Base-by-base conservation (phyloP, 1,139 yeast genomes). In the Kodamaea arcana region DNA sequence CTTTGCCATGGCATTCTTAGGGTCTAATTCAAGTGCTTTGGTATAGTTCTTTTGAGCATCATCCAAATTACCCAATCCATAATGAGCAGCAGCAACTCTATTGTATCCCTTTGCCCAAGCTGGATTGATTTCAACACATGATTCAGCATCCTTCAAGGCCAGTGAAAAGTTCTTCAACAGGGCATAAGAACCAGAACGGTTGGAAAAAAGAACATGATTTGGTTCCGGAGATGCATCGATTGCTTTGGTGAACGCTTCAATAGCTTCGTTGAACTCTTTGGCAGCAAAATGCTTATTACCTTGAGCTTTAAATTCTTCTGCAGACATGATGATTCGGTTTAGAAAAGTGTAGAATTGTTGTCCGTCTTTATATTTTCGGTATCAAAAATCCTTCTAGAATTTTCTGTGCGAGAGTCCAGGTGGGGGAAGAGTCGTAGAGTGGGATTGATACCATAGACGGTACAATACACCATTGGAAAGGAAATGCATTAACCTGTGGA, bases 21-120 rank as follows among this genome's bases (percentile, higher is more conserved):
- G 73, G 49, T 94, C 98, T 46, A 88, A 62, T 54, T 83, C 84
- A 46, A 94, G 67, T 4, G 97, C 95, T 58, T 83, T 81, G 45
- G 80, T 72, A 60, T 88, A 94, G 24, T 84, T 72, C 31, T 63
- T 64, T 48, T 78, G 77, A 28, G 94, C 83, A 26, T 73, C 83
- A 27, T 80, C 87, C 40, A 80, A 72, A 43, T 85, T 76, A 15
- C 90, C 90, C 44, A 84, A 69, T 12, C 98, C 98, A 51, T 72
- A 83, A 37, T 83, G 79, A 23, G 98, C 98, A 46, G 97, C 92
- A 37, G 88, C 99, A 33, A 85, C 83, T 63, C 99, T 83, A 53
- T 81, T 83, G 69, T 83, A 85, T 32, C 97, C 98, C 62, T 92
- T 92, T 15, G 96, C 88, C 97, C 97, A 92, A 3, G 78, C 45